Base-by-base conservation (phyloP, 177 flowering plant species). In the Vitis hybrid region DNA sequence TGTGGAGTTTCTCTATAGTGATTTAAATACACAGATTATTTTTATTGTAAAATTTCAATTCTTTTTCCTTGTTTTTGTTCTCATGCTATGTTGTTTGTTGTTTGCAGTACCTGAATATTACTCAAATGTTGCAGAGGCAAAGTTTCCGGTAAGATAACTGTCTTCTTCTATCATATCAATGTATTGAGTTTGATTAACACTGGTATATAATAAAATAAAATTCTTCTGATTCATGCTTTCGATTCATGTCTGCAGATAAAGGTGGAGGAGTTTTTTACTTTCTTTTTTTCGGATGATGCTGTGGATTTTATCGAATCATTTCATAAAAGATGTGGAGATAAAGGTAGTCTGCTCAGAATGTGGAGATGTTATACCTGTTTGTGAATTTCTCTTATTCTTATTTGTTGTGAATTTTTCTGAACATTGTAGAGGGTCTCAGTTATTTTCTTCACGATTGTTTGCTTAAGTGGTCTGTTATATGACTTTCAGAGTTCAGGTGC, bases 251-350 rank as follows among this genome's bases (percentile, higher is more conserved):
- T 73, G 77, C 91, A 95, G 97, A 79, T 93, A 66, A 77, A 70
- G 64, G 93, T 85, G 12, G 95, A 93, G 77, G 90, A 89, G 66
- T 89, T 95, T 78, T 93, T 90, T 81, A 73, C 53, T 68, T 75
- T 80, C 70, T 95, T 86, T 71, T 88, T 89, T 71, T 91, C 97
- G 52, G 90, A 91, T 80, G 84, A 74, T 62, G 86, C 88, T 73
- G 73, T 79, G 61, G 70, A 64, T 64, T 95, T 95, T 79, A 57
- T 79, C 50, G 91, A 88, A 67, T 77, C 90, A 16, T 95, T 85
- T 77, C 99, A 86, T 71, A 70, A 29, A 69, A 82, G 69, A 65
- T 91, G 99, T 78, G 93, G 97, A 33, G 98, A 93, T 77, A 91
- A 86, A 92, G 98, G 99, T 95, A 83, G 33, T 33, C 12, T 64